phyloP scores from a whole-genome alignment of 2,329 filamentous ascomycete genomes.

The Sarocladiaceae sp. region DNA sequence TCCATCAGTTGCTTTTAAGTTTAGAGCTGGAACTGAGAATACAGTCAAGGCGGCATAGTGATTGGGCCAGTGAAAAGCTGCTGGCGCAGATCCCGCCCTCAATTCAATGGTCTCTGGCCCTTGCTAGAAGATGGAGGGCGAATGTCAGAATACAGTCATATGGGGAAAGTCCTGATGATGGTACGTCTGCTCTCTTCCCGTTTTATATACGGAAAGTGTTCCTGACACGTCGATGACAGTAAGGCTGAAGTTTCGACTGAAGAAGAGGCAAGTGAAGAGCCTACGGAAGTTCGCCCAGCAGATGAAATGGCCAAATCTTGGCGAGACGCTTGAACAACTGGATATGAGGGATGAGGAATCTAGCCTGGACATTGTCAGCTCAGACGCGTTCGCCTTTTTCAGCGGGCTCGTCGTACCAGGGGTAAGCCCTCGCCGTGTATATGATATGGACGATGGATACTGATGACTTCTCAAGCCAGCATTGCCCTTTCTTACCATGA shows the following conservation, averaged over 20 bases:
- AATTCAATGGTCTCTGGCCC: constrained; percentile 65
- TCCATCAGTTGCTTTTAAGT: constrained; percentile 69
- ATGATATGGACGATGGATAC: neutral
- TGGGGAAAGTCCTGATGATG: constrained; percentile 44
- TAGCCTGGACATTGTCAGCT: constrained; percentile 54
- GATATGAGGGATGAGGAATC: constrained; percentile 53
- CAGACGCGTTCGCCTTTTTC: constrained; percentile 72
- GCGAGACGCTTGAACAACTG: constrained; percentile 56
- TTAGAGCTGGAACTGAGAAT: constrained; percentile 67
- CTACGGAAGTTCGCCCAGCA: constrained; percentile 61
- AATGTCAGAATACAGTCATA: constrained; percentile 61
- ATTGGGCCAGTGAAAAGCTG: constrained; percentile 58
- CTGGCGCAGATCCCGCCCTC: constrained; percentile 60
- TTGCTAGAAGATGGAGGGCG: constrained; percentile 68
- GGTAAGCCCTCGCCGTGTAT: constrained; percentile 32
- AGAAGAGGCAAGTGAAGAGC: constrained; percentile 62
- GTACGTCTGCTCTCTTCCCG: constrained; percentile 24
- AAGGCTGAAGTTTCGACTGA: constrained; percentile 49
- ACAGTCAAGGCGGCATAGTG: constrained; percentile 53
- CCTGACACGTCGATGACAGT: constrained; percentile 27
- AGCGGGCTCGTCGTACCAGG: constrained; percentile 68
- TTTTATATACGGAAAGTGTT: neutral
- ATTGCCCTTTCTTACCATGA: constrained; percentile 72
- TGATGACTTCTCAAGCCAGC: constrained; percentile 36
- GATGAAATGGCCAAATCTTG: constrained; percentile 73